Evolutionary conservation across 805 yeast species (phyloP).

Genomic region (Ogataea nitratoaversa): DNA sequence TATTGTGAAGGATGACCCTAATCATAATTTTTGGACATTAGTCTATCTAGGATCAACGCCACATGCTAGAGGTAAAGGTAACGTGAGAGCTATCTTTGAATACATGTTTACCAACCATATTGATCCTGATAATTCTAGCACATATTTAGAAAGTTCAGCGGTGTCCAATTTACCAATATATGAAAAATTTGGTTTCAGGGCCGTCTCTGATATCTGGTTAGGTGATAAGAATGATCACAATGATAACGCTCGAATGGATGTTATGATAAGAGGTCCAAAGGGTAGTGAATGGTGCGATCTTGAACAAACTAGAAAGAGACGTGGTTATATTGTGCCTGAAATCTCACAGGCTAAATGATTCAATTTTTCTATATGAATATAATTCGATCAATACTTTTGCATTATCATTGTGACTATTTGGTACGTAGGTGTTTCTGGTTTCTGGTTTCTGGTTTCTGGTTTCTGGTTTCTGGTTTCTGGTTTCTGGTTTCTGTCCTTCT

Average conservation of each 20-base stretch:
- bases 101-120: constrained; percentile 43
- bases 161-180: constrained; percentile 47
- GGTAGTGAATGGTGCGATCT: constrained; percentile 29
- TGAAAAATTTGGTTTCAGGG: constrained; percentile 45
- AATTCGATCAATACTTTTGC: no score
- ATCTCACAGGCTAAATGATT: constrained; percentile 10
- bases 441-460: no score
- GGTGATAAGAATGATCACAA: constrained; percentile 27
- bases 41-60: constrained; percentile 35
- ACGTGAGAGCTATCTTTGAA: constrained; percentile 45
- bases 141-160: constrained; percentile 49
- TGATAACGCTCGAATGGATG: constrained; percentile 35
- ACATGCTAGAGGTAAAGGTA: constrained; percentile 53
- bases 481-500: no score
- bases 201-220: constrained; percentile 45
- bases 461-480: no score
- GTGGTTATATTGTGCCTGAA: constrained; percentile 24
- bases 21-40: constrained; percentile 28
- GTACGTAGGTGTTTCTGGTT: no score
- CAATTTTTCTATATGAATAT: no score
- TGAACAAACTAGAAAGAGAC: constrained; percentile 22
- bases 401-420: no score
- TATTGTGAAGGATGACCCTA: constrained; percentile 38
- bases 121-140: constrained; percentile 36
- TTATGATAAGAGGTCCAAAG: constrained; percentile 34